These are phyloP conservation scores for Sclerotinia minor DNA, from an alignment of 2,329 filamentous ascomycete genomes.

Conservation along the genomic window DNA sequence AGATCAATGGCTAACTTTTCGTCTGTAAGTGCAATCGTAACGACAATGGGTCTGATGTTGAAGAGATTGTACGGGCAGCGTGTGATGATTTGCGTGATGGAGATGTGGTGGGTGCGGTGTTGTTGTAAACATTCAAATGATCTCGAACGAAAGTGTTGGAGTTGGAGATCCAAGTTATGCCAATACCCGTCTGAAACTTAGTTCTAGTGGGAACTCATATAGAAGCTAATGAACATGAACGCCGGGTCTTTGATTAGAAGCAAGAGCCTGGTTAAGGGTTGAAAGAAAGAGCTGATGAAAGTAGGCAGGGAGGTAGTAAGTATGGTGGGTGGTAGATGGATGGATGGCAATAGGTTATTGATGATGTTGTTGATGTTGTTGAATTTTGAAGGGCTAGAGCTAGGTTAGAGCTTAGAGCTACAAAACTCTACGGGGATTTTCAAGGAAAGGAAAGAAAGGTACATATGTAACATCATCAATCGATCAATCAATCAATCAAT, in stretches of 20 bases:
- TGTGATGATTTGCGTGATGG: not conserved
- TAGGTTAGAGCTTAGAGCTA: no score
- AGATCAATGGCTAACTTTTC: not conserved
- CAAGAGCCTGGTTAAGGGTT: not conserved
- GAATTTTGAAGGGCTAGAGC: not conserved
- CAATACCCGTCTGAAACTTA: no score
- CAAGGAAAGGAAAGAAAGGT: not conserved
- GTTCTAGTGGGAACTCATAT: no score
- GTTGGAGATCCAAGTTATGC: not conserved
- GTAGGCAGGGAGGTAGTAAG: no score
- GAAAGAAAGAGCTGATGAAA: not conserved
- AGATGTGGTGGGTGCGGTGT: no score
- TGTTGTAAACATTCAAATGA: not conserved
- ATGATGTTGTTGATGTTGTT: not conserved
- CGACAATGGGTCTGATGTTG: not conserved
- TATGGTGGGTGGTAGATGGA: no score
- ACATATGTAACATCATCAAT: not conserved
- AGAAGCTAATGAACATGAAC: no score
- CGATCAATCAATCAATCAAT: no score
- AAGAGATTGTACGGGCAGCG: not conserved
- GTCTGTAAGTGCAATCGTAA: not conserved
- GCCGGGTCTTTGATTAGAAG: not conserved
- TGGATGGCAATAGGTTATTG: no score
- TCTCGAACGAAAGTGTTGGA: not conserved
- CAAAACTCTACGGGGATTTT: not conserved